Percentiles rank a stretch among this genome's conserved stretches.
Evolutionary conservation across 73 alveolate genomes (phyloP).

Genomic region (Symbiodinium natans): DNA sequence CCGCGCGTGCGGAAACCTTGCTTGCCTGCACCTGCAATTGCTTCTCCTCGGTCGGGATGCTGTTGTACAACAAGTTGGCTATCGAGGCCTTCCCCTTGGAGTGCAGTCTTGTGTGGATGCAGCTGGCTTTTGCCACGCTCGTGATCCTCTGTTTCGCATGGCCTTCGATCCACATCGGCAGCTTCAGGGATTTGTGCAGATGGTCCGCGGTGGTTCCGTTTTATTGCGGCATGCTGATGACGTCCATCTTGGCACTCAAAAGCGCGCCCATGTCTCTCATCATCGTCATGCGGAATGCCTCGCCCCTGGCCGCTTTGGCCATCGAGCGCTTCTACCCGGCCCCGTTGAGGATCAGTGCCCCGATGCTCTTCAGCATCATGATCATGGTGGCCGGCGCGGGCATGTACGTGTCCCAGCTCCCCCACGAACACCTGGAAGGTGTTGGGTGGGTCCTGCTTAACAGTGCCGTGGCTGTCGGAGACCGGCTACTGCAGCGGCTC

Average conservation of each 20-base stretch:
- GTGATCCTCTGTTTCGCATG: background rate
- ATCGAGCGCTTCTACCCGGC: slow-evolving; percentile 49
- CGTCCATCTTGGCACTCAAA: slow-evolving; percentile 38
- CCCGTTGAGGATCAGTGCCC: background rate
- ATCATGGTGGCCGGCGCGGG: slow-evolving; percentile 25
- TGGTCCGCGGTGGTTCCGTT: slow-evolving; percentile 53
- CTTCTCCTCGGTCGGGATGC: slow-evolving; percentile 33
- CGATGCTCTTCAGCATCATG: slow-evolving; percentile 26
- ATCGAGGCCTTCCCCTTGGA: slow-evolving; percentile 55
- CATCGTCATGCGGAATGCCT: slow-evolving; percentile 90
- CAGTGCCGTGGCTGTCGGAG: slow-evolving; percentile 57
- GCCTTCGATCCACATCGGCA: slow-evolving; percentile 48
- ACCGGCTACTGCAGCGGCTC: slow-evolving; percentile 37
- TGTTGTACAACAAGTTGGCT: slow-evolving; percentile 57
- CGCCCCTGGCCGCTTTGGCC: slow-evolving; percentile 42
- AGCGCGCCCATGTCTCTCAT: slow-evolving; percentile 38
- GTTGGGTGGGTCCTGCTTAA: slow-evolving; percentile 62
- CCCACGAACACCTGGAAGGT: slow-evolving; percentile 1
- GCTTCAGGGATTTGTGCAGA: slow-evolving; percentile 10
- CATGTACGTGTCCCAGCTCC: slow-evolving; percentile 62
- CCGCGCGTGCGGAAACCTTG: background rate
- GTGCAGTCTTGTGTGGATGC: slow-evolving; percentile 52
- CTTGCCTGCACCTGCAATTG: slow-evolving; percentile 20
- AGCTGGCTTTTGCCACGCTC: slow-evolving; percentile 34
- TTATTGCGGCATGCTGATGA: slow-evolving; percentile 36